Evolutionary conservation across 139 green algal genomes (phyloP), one percentile per base, ranked within the genome.

Genomic region (Chlamydomonas sp.): DNA sequence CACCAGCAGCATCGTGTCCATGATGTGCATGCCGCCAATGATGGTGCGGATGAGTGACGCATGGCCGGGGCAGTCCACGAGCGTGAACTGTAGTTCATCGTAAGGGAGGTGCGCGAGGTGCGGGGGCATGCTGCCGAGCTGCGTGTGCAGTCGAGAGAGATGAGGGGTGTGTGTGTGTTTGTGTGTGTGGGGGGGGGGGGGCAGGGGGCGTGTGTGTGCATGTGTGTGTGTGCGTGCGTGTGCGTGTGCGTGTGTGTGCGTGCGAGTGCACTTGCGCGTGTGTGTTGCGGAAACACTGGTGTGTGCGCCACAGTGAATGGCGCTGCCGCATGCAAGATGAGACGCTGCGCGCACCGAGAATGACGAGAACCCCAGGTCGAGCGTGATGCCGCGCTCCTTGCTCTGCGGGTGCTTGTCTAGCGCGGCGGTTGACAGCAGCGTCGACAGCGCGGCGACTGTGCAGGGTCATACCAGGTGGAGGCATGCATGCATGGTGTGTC

Each of bases 51-150:
- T 97, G 35, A 98, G 85, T 0, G 90, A 96, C 22, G 94, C 94
- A 73, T 99, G 94, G 10, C 94, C 94, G 2, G 94, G 94, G 74
- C 94, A 99, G 81, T 99, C 94, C 35, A 99, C 94, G 33, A 98
- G 81, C 0, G 94, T 99, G 73, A 97, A 92, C 80, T 97, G 92
- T 5, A 80, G 67, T 62, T 74, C 67, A 31, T 77, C 72, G 67
- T 77, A 77, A 3, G 68, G 63, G 37, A 85, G 59, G 34, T 78
- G 58, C 0, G 58, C 31, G 38, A 89, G 39, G 39, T 83, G 75
- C 16, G 59, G 20, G 1, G 80, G 80, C 48, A 87, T 35, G 2
- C 80, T 73, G 34, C 60, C 60, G 6, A 30, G 10, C 34, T 68
- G 60, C 26, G 48, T 48, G 34, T 54, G 20, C 16, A 13, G 13